A percentile compares a stretch with the other conserved stretches of the same genome.
These are phyloP conservation scores for Mycosphaerelloides madeirae DNA, from an alignment of 2,329 filamentous ascomycete species.

Conservation along the genomic window DNA sequence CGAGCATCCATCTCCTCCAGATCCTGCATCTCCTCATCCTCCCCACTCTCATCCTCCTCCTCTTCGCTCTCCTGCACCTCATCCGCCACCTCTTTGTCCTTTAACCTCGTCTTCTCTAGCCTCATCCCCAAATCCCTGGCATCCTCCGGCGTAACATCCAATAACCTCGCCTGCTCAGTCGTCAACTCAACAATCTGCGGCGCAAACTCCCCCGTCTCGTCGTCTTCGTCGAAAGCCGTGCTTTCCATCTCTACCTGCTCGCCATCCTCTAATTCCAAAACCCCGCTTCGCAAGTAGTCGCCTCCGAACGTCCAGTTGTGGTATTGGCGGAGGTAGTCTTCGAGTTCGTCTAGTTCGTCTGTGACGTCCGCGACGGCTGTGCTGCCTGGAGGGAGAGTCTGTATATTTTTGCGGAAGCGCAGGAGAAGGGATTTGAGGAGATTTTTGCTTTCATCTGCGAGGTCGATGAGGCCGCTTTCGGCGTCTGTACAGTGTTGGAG, in stretches of 20 bases:
- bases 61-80: conserved; percentile 33
- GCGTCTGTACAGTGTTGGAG: conserved; percentile 54
- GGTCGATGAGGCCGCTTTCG: conserved; percentile 58
- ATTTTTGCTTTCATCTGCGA: conserved; percentile 47
- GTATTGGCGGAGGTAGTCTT: conserved; percentile 50
- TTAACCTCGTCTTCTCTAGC: conserved; percentile 17
- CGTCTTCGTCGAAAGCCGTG: conserved; percentile 50
- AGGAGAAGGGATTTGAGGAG: conserved; percentile 51
- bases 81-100: conserved; percentile 13
- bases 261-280: conserved; percentile 59
- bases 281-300: conserved; percentile 51
- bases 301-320: conserved; percentile 57
- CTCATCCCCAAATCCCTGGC: conserved; percentile 19
- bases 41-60: conserved; percentile 22
- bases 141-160: conserved; percentile 31
- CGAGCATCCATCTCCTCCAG: conserved; percentile 32
- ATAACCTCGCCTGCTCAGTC: conserved; percentile 37
- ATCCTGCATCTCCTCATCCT: conserved; percentile 33
- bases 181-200: conserved; percentile 56
- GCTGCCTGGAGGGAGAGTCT: conserved; percentile 40
- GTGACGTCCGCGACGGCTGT: conserved; percentile 42
- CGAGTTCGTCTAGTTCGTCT: conserved; percentile 51
- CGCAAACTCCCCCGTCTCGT: conserved; percentile 62
- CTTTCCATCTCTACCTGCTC: conserved; percentile 57
- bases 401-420: conserved; percentile 49